Base-by-base conservation (phyloP, 2,329 filamentous ascomycete species). In the Mycosphaerella sp. region DNA sequence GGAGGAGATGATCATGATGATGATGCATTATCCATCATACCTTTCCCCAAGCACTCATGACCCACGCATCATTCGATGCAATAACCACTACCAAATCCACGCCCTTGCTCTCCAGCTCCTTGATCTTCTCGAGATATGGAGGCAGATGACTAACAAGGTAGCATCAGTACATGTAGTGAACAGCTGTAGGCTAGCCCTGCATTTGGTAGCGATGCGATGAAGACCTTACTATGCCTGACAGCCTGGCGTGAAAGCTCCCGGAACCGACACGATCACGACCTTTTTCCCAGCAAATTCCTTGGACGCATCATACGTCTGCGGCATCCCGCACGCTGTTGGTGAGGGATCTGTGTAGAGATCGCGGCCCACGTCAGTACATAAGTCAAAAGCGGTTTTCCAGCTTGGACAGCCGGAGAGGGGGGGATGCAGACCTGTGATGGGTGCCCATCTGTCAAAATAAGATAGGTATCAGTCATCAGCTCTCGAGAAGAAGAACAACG, bases 21-120 rank as follows among this genome's bases (percentile, higher is more conserved):
- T 21, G 2, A 21, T 21, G 14, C 21, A 21, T 21, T 4, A 21
- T 21, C 21, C 32, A 9, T 12, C 17, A 23, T 40, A 51, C 48
- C 48, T 51, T 51, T 32, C 48, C 48, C 48, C 48, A 51, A 2
- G 87, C 89, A 65, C 83, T 85, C 87, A 92, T 92, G 72, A 95
- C 89, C 69, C 79, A 95, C 60, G 84, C 77, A 74, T 95, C 90
- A 74, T 95, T 95, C 77, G 77, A 85, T 56, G 89, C 87, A 67
- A 95, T 85, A 68, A 93, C 82, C 62, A 89, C 81, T 66, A 95
- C 82, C 59, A 86, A 73, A 73, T 95, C 89, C 62, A 95, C 86
- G 65, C 87, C 89, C 80, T 92, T 92, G 69, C 76, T 76, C 76
- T 84, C 84, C 72, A 95, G 78, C 68, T 85, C 77, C 50, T 81